These are phyloP conservation scores for Cinchona pubescens DNA, from an alignment of 257 asterid species.

Conservation along the genomic window DNA sequence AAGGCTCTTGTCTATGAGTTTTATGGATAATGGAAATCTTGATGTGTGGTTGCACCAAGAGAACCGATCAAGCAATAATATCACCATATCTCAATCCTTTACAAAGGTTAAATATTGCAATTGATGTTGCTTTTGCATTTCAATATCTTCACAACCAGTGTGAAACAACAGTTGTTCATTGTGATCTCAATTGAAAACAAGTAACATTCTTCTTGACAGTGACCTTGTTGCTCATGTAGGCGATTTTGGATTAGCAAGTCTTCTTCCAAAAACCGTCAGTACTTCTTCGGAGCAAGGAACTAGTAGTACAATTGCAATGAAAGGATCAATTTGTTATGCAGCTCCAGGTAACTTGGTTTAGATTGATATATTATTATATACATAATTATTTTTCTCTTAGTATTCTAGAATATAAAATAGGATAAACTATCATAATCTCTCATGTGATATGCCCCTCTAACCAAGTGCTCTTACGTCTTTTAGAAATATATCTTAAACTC, in stretches of 20 bases:
- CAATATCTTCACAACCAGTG: slow-evolving; percentile 24
- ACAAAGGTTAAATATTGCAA: slow-evolving; percentile 16
- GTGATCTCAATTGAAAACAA: slow-evolving; percentile 10
- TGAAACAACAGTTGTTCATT: slow-evolving; percentile 13
- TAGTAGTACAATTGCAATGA: neutral
- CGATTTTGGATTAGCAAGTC: neutral
- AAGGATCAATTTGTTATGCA: neutral
- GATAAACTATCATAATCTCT: too few relatives aligned
- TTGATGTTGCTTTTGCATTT: slow-evolving; percentile 14
- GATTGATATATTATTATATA: too few relatives aligned
- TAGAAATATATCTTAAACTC: too few relatives aligned
- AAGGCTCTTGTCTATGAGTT: slow-evolving; percentile 18
- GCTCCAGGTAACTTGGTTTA: too few relatives aligned
- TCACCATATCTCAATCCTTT: neutral
- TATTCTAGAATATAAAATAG: too few relatives aligned
- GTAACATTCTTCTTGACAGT: too few relatives aligned
- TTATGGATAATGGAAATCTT: slow-evolving; percentile 18
- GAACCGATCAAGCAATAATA: neutral
- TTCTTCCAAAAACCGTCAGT: neutral
- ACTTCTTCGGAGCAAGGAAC: neutral
- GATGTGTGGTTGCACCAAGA: slow-evolving; percentile 18
- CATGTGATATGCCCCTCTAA: too few relatives aligned
- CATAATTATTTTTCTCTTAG: too few relatives aligned
- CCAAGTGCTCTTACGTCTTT: too few relatives aligned
- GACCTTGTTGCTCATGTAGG: too few relatives aligned